These are phyloP conservation scores for Thermomyces lanuginosus DNA, from an alignment of 2,329 filamentous ascomycete species.

Conservation along the genomic window DNA sequence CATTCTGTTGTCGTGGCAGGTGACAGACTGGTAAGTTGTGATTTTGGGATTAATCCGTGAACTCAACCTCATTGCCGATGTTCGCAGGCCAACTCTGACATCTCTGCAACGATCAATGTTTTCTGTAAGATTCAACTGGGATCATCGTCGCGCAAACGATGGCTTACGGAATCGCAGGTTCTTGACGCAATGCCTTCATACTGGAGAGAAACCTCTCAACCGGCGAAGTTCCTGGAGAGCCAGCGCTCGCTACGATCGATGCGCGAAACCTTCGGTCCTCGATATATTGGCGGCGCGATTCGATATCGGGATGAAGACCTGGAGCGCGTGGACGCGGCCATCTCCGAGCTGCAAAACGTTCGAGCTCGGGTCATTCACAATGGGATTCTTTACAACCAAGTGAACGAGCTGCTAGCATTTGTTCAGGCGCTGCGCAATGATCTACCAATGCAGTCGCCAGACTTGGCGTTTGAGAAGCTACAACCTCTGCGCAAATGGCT, in stretches of 20 bases:
- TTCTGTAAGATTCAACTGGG: conserved; percentile 42
- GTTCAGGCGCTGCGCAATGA: conserved; percentile 56
- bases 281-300: conserved; percentile 11
- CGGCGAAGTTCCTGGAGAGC: conserved; percentile 26
- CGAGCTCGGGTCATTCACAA: conserved; percentile 52
- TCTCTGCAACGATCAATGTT: conserved; percentile 83
- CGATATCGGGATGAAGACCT: conserved; percentile 47
- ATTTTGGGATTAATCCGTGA: conserved; percentile 10
- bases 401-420: conserved; percentile 55
- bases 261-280: conserved; percentile 18
- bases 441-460: conserved; percentile 51
- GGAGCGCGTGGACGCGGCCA: conserved; percentile 48
- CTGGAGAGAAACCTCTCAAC: conserved; percentile 65
- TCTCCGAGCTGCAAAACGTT: conserved; percentile 41
- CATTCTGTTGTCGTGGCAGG: conserved; percentile 86
- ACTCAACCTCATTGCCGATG: too few relatives aligned
- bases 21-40: conserved; percentile 70
- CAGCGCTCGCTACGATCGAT: conserved; percentile 23
- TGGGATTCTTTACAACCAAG: conserved; percentile 51
- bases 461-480: conserved; percentile 78
- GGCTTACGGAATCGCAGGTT: conserved; percentile 37
- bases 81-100: conserved; percentile 39
- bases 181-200: conserved; percentile 81
- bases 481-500: conserved; percentile 82
- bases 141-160: too few relatives aligned